These are phyloP conservation scores for Nicotiana tabacum DNA, from an alignment of 257 asterid genomes.

Conservation along the genomic window DNA sequence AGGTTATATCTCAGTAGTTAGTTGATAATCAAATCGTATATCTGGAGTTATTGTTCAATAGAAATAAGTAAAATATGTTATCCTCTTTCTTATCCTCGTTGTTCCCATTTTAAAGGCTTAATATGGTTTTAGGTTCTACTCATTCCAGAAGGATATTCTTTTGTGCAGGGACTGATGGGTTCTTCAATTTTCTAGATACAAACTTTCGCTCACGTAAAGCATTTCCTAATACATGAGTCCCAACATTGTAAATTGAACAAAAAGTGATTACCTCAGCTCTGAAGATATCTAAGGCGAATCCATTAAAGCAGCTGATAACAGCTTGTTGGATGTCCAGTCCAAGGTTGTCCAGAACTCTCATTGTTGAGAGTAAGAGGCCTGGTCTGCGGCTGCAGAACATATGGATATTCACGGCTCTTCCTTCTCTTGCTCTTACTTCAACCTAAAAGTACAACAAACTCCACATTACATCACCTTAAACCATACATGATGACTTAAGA, in stretches of 20 bases:
- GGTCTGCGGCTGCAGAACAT: slow-evolving; percentile 86
- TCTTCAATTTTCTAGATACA: background rate
- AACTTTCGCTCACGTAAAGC: background rate
- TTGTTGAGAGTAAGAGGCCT: slow-evolving; percentile 74
- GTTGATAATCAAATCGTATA: background rate
- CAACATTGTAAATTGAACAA: background rate
- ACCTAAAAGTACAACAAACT: slow-evolving; percentile 35
- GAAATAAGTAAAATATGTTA: background rate
- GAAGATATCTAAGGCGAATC: slow-evolving; percentile 80
- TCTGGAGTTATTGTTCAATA: background rate
- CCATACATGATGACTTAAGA: background rate
- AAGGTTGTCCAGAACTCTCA: slow-evolving; percentile 76
- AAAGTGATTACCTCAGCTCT: slow-evolving; percentile 64
- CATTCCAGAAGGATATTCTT: background rate
- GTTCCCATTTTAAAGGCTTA: background rate
- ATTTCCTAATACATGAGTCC: background rate
- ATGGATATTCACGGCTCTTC: slow-evolving; percentile 76
- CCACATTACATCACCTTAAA: background rate
- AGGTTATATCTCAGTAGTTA: background rate
- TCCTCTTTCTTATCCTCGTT: background rate
- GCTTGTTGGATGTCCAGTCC: slow-evolving; percentile 93
- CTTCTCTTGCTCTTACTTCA: slow-evolving; percentile 75
- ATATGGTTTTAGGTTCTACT: background rate
- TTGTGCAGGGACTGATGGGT: background rate
- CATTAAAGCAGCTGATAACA: slow-evolving; percentile 93